These are phyloP conservation scores for Talaromyces sp. DNA, from an alignment of 2,329 filamentous ascomycete species.

Conservation along the genomic window DNA sequence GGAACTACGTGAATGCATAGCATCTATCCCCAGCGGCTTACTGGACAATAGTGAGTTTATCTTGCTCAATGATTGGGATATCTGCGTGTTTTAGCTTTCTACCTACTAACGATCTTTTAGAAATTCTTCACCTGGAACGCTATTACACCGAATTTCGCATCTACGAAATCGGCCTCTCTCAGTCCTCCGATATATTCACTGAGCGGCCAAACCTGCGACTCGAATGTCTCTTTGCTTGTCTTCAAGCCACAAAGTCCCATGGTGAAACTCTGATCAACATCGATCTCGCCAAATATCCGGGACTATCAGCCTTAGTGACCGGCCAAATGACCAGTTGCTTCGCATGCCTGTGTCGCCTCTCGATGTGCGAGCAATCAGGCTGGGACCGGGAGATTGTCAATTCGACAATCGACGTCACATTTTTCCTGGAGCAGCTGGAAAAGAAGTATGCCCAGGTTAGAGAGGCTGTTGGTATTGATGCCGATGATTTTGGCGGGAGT, in stretches of 20 bases:
- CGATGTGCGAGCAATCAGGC: conserved; percentile 1
- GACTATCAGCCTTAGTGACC: not conserved
- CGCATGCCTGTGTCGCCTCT: not conserved
- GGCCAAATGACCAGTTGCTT: conserved; percentile 1
- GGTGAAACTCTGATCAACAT: not conserved
- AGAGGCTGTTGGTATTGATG: conserved; percentile 3
- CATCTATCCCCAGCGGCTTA: not conserved
- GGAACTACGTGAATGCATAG: not conserved
- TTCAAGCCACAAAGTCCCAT: conserved; percentile 5
- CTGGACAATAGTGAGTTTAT: not conserved
- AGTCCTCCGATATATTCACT: not conserved
- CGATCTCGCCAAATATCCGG: not conserved
- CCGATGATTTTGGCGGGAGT: not conserved
- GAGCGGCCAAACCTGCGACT: conserved; percentile 1
- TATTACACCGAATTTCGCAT: conserved; percentile 6
- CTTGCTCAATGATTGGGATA: no score
- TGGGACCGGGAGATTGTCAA: conserved; percentile 5
- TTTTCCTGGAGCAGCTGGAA: not conserved
- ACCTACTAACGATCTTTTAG: not conserved
- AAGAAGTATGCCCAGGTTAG: not conserved
- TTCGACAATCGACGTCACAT: conserved; percentile 4
- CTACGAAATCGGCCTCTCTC: conserved; percentile 9
- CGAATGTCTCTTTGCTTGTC: conserved; percentile 2
- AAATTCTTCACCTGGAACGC: not conserved
- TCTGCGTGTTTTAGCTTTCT: not conserved